Evolutionary conservation across 2,329 filamentous ascomycete species (phyloP).

Genomic region (Beauveria varroae): DNA sequence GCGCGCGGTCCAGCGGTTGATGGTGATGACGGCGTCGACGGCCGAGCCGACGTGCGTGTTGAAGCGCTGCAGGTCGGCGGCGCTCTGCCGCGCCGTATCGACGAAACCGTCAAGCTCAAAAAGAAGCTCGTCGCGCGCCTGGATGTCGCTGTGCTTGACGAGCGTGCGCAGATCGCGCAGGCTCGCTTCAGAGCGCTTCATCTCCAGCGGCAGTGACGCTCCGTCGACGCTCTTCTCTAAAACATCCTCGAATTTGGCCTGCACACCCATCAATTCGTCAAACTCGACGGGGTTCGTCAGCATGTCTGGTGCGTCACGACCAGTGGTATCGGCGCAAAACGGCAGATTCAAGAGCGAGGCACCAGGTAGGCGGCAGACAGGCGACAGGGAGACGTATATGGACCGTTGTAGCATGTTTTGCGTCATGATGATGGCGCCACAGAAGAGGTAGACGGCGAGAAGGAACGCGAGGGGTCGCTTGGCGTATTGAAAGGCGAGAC

Average conservation of each 20-base stretch:
- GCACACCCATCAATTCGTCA: constrained; percentile 64
- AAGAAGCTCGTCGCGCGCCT: constrained; percentile 61
- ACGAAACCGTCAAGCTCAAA: constrained; percentile 73
- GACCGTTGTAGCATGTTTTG: constrained; percentile 57
- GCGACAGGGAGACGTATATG: constrained; percentile 54
- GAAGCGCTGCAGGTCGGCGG: constrained; percentile 63
- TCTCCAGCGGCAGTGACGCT: constrained; percentile 63
- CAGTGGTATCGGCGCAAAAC: constrained; percentile 44
- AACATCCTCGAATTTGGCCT: constrained; percentile 70
- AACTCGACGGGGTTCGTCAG: constrained; percentile 49
- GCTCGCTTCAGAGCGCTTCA: constrained; percentile 69
- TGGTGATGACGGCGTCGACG: constrained; percentile 66
- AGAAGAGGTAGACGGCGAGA: constrained; percentile 53
- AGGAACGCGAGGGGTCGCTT: constrained; percentile 58
- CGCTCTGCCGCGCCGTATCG: constrained; percentile 56
- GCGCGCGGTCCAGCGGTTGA: constrained; percentile 67
- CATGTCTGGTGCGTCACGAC: constrained; percentile 16
- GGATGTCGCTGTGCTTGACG: constrained; percentile 62
- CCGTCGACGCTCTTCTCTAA: constrained; percentile 59
- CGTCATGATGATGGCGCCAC: constrained; percentile 50
- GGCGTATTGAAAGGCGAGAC: constrained; percentile 51
- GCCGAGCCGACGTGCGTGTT: constrained; percentile 68
- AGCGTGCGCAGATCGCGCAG: constrained; percentile 68
- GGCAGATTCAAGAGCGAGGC: constrained; percentile 52
- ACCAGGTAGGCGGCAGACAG: constrained; percentile 64